Evolutionary conservation across 2,329 filamentous ascomycete genomes (phyloP).

Genomic region (Arachnomyces sp.): DNA sequence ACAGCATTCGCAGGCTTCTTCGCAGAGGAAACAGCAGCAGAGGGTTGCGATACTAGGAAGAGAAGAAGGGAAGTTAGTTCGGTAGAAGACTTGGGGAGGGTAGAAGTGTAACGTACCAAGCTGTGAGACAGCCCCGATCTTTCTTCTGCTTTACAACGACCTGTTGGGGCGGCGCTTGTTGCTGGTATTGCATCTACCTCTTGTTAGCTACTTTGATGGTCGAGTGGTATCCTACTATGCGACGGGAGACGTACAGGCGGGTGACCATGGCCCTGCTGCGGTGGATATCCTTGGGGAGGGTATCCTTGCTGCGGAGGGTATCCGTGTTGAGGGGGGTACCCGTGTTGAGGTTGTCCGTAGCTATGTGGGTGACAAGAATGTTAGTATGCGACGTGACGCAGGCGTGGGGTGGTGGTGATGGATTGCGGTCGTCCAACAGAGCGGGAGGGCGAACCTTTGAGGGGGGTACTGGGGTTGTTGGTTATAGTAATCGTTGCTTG

Average conservation of each 20-base stretch:
- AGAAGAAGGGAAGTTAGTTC: conserved; percentile 8
- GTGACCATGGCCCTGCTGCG: conserved; percentile 20
- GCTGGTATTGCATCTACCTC: conserved; percentile 42
- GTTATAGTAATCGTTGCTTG: conserved; percentile 37
- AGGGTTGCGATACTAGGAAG: conserved; percentile 42
- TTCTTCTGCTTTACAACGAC: conserved; percentile 36
- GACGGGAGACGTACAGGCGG: conserved; percentile 19
- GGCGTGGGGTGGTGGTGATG: conserved; percentile 9
- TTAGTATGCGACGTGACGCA: conserved; percentile 6
- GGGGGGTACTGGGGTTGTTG: conserved; percentile 15
- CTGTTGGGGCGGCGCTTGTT: conserved; percentile 37
- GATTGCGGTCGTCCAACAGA: conserved; percentile 3
- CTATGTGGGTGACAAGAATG: not conserved
- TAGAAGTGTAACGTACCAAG: conserved; percentile 34
- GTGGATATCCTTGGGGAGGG: conserved; percentile 27
- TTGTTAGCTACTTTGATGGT: conserved; percentile 1
- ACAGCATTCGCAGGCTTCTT: conserved; percentile 57
- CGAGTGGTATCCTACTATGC: not conserved
- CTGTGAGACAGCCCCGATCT: conserved; percentile 43
- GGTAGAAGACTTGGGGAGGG: too few relatives aligned
- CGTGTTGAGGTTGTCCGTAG: conserved; percentile 10
- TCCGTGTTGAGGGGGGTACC: conserved; percentile 25
- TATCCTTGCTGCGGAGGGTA: conserved; percentile 27
- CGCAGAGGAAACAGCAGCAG: conserved; percentile 57
- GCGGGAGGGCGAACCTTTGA: conserved; percentile 16